These are phyloP conservation scores for Penicillium sp. DNA, from an alignment of 2,329 filamentous ascomycete species.

Conservation along the genomic window DNA sequence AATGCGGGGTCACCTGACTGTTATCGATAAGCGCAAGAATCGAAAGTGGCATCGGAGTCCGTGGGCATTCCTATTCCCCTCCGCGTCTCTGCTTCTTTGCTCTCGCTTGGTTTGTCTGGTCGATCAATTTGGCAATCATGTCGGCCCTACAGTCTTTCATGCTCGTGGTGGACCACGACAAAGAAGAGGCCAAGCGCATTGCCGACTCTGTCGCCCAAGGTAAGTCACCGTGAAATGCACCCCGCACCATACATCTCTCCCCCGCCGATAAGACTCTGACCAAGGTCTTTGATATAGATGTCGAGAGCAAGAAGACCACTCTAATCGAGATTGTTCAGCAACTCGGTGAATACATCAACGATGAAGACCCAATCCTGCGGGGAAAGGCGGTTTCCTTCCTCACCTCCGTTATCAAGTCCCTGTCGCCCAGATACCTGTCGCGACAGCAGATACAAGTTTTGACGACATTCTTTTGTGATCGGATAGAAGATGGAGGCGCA, in stretches of 20 bases:
- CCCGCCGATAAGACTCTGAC: conserved; percentile 18
- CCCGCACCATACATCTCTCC: conserved; percentile 12
- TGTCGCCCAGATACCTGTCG: conserved; percentile 60
- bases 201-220: conserved; percentile 50
- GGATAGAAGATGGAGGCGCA: conserved; percentile 66
- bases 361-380: conserved; percentile 64
- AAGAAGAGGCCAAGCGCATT: conserved; percentile 50
- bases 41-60: not conserved
- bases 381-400: conserved; percentile 60
- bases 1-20: conserved; percentile 2
- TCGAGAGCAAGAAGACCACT: conserved; percentile 64
- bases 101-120: conserved; percentile 13
- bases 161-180: conserved; percentile 52
- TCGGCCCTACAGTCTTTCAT: conserved; percentile 55
- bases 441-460: conserved; percentile 66
- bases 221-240: conserved; percentile 25
- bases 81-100: not conserved
- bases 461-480: conserved; percentile 66
- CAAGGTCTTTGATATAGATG: conserved; percentile 45
- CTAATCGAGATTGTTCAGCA: conserved; percentile 67
- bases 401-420: conserved; percentile 48
- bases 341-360: conserved; percentile 69
- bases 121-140: conserved; percentile 39
- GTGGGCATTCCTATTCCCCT: not conserved
- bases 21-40: conserved; percentile 5